These are phyloP conservation scores for Zymoseptoria passerinii DNA, from an alignment of 2,329 filamentous ascomycete species.

Conservation along the genomic window DNA sequence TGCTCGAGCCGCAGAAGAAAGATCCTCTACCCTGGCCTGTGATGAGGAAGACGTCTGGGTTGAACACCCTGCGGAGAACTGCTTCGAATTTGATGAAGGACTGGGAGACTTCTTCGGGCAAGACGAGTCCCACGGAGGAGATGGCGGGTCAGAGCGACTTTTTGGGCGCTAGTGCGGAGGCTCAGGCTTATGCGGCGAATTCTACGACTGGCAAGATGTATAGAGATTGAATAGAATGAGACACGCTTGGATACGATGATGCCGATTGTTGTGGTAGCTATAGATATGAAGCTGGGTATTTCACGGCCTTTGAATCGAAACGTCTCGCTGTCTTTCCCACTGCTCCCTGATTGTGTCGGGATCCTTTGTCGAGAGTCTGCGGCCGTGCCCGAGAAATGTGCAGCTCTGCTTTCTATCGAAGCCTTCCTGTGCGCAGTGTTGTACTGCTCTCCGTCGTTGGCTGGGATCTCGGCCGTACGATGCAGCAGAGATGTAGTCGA, in stretches of 20 bases:
- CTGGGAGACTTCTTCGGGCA: conserved; percentile 69
- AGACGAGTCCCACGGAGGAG: conserved; percentile 22
- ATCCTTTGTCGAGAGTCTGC: too few relatives aligned
- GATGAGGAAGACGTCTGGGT: conserved; percentile 58
- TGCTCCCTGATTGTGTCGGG: too few relatives aligned
- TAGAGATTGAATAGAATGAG: conserved; percentile 11
- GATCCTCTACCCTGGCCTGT: conserved; percentile 55
- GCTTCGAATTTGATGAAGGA: conserved; percentile 83
- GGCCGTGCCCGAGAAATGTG: not conserved
- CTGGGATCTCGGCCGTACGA: too few relatives aligned
- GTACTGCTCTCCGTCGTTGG: not conserved
- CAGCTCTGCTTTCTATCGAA: not conserved
- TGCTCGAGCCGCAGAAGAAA: conserved; percentile 24
- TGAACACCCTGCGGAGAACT: conserved; percentile 70
- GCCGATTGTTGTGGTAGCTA: not conserved
- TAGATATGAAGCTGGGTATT: too few relatives aligned
- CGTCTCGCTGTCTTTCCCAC: too few relatives aligned
- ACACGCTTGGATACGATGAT: not conserved
- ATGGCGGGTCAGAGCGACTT: conserved; percentile 20
- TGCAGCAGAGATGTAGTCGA: not conserved
- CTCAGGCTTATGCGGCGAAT: conserved; percentile 12
- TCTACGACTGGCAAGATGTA: conserved; percentile 7
- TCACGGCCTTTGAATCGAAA: too few relatives aligned
- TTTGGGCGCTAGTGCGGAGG: conserved; percentile 21
- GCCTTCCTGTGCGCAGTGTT: not conserved